phyloP scores from a whole-genome alignment of 176 grass and related monocot genomes.

The Leersia perrieri region DNA sequence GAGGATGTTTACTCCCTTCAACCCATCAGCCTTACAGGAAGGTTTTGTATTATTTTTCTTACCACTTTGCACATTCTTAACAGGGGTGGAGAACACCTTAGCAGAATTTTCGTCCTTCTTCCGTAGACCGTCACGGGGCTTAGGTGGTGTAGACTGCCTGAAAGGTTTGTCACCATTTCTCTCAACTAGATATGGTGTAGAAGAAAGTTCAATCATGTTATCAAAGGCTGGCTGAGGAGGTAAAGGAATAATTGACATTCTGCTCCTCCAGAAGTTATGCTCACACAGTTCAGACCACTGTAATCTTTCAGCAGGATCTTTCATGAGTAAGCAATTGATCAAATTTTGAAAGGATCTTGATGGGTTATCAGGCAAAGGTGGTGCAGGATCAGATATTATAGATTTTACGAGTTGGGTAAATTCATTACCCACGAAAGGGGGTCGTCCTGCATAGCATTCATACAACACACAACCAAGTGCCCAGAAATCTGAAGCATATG shows the following conservation, averaged over 20 bases:
- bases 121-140: slow-evolving; percentile 39
- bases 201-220: slow-evolving; percentile 60
- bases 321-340: slow-evolving; percentile 75
- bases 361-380: slow-evolving; percentile 71
- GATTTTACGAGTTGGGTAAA: slow-evolving; percentile 95
- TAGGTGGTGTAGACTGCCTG: slow-evolving; percentile 63
- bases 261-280: slow-evolving; percentile 87
- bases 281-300: slow-evolving; percentile 91
- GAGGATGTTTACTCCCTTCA: slow-evolving; percentile 78
- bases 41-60: slow-evolving; percentile 58
- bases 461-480: slow-evolving; percentile 94
- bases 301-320: slow-evolving; percentile 97
- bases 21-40: slow-evolving; percentile 50
- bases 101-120: slow-evolving; percentile 73
- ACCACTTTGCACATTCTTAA: slow-evolving; percentile 68
- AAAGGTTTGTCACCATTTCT: slow-evolving; percentile 74
- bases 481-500: slow-evolving; percentile 99
- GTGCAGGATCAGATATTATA: slow-evolving; percentile 78
- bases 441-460: slow-evolving; percentile 87
- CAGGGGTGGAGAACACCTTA: slow-evolving; percentile 54
- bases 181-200: slow-evolving; percentile 53
- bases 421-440: slow-evolving; percentile 68
- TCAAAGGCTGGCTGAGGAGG: slow-evolving; percentile 78
- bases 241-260: slow-evolving; percentile 47
- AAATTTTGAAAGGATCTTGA: slow-evolving; percentile 88